A percentile compares a stretch with the other conserved stretches of the same genome.
These are phyloP conservation scores for Penicillium soppii DNA, from an alignment of 495 filamentous ascomycete genomes.

Conservation along the genomic window DNA sequence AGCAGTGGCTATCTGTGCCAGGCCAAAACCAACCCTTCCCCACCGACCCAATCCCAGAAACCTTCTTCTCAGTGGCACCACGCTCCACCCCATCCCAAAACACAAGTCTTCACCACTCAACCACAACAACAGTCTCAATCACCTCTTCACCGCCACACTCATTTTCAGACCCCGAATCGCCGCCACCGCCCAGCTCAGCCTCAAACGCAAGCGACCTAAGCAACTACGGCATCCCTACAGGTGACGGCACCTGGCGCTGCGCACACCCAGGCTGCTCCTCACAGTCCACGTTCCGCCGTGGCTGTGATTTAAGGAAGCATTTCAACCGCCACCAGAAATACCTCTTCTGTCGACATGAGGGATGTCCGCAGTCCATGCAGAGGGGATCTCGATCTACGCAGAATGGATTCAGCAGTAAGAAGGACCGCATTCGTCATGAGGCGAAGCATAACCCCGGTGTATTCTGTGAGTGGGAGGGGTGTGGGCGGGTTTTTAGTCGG, in stretches of 20 bases:
- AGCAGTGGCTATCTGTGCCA: constrained; percentile 16
- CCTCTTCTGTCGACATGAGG: constrained; percentile 60
- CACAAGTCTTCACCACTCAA: background rate
- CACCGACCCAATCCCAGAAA: constrained; percentile 2
- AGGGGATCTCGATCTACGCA: constrained; percentile 42
- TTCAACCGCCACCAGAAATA: constrained; percentile 62
- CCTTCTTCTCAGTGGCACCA: constrained; percentile 11
- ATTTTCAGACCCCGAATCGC: constrained; percentile 13
- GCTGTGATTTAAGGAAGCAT: constrained; percentile 65
- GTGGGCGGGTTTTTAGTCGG: constrained; percentile 59
- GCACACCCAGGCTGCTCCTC: constrained; percentile 58
- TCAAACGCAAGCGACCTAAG: constrained; percentile 27
- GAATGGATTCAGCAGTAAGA: constrained; percentile 64
- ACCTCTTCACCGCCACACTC: constrained; percentile 21
- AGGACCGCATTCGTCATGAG: constrained; percentile 61
- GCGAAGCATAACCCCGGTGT: constrained; percentile 63
- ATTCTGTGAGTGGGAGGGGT: constrained; percentile 57
- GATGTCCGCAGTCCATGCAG: constrained; percentile 55
- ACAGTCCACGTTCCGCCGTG: constrained; percentile 54
- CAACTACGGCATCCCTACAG: constrained; percentile 30
- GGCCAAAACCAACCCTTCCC: constrained; percentile 4
- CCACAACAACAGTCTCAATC: background rate
- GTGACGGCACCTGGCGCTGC: constrained; percentile 51
- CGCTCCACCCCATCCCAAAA: background rate
- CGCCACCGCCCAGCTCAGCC: constrained; percentile 7